These are phyloP conservation scores for Golubevia pallescens DNA, from an alignment of 1,284 basidiomycete species.

Conservation along the genomic window DNA sequence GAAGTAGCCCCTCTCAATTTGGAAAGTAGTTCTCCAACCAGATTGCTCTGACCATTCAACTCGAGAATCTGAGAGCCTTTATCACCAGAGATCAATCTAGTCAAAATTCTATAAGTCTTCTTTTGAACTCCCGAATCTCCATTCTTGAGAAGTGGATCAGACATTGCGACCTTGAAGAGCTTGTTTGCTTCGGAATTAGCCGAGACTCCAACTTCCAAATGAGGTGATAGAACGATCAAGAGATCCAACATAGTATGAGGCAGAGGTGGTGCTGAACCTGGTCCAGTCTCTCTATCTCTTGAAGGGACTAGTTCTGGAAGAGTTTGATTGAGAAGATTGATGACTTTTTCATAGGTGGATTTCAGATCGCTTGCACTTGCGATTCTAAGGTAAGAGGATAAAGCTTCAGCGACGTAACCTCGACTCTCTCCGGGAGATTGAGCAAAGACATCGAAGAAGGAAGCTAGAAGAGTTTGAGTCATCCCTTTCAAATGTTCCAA, in stretches of 20 bases:
- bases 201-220: conserved; percentile 26
- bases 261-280: conserved; percentile 31
- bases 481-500: conserved; percentile 77
- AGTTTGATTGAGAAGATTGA: conserved; percentile 77
- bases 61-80: conserved; percentile 13
- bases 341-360: conserved; percentile 81
- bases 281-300: conserved; percentile 5
- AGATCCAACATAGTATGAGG: conserved; percentile 84
- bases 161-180: conserved; percentile 71
- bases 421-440: conserved; percentile 79
- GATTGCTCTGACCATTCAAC: conserved; percentile 3
- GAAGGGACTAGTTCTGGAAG: conserved; percentile 65
- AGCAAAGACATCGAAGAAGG: conserved; percentile 95
- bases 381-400: conserved; percentile 83
- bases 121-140: conserved; percentile 75
- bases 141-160: conserved; percentile 70
- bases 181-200: conserved; percentile 26
- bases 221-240: conserved; percentile 80
- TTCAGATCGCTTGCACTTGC: conserved; percentile 71
- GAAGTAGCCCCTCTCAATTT: conserved; percentile 42
- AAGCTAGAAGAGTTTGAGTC: conserved; percentile 88
- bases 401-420: conserved; percentile 84
- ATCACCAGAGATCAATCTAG: conserved; percentile 67
- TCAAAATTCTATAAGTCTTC: conserved; percentile 87
- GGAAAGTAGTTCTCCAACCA: conserved; percentile 34